A percentile compares a stretch with the other conserved stretches of the same genome.
phyloP scores from a whole-genome alignment of 2,329 filamentous ascomycete species.

The Diaporthe sp. region DNA sequence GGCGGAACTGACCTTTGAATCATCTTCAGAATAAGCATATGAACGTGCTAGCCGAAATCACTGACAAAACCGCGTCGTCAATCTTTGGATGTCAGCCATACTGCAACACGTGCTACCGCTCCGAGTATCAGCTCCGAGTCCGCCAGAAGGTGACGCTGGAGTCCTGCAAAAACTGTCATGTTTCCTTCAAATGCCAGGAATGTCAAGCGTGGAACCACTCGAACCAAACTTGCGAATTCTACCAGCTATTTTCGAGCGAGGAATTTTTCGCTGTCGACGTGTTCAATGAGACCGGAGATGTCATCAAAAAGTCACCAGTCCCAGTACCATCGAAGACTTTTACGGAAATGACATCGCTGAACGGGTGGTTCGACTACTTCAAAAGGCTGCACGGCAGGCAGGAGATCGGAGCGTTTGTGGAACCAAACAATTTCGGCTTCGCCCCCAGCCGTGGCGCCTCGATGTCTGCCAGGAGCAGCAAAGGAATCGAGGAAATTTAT shows the following conservation, averaged over 20 bases:
- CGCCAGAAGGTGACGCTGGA: background rate
- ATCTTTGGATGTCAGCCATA: background rate
- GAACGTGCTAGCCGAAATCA: background rate
- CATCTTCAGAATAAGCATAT: background rate
- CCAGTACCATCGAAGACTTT: background rate
- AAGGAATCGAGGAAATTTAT: background rate
- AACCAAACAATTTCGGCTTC: background rate
- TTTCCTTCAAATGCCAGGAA: background rate
- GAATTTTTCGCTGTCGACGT: background rate
- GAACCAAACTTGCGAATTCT: background rate
- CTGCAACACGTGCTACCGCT: background rate
- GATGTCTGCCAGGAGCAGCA: background rate
- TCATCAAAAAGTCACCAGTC: background rate
- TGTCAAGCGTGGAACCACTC: background rate
- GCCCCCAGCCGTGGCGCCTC: background rate
- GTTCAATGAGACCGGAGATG: background rate
- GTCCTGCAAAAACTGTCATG: background rate
- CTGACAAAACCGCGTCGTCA: background rate
- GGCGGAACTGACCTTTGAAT: background rate
- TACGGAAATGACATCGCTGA: background rate
- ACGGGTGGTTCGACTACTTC: slow-evolving; percentile 2
- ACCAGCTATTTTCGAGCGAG: background rate
- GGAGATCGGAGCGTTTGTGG: background rate
- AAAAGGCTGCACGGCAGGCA: background rate
- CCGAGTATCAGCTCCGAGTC: background rate